These are phyloP conservation scores for Trichoderma parareesei DNA, from an alignment of 495 filamentous ascomycete genomes.

Conservation along the genomic window DNA sequence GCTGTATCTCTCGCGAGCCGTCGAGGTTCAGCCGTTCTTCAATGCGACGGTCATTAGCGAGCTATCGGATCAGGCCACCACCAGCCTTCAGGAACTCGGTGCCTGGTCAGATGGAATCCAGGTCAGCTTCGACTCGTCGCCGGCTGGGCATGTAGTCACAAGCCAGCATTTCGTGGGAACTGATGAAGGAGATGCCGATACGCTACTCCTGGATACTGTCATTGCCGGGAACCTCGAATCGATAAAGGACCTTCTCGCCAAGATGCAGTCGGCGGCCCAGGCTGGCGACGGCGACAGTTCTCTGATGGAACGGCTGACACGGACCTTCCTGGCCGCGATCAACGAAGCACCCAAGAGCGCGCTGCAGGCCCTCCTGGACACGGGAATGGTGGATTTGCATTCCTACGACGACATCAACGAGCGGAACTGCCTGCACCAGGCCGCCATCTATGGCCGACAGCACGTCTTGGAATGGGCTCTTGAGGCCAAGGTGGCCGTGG, in stretches of 20 bases:
- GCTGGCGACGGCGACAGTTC: slow-evolving; percentile 33
- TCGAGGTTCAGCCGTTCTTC: slow-evolving; percentile 97
- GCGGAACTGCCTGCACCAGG: slow-evolving; percentile 90
- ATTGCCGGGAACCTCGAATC: slow-evolving; percentile 61
- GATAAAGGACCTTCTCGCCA: slow-evolving; percentile 40
- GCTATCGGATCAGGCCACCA: slow-evolving; percentile 91
- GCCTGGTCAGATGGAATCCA: slow-evolving; percentile 96
- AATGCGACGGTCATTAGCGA: slow-evolving; percentile 94
- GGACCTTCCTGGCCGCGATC: slow-evolving; percentile 81
- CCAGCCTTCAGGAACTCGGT: slow-evolving; percentile 81
- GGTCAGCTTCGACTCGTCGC: slow-evolving; percentile 62
- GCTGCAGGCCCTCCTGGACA: slow-evolving; percentile 66
- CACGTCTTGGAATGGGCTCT: slow-evolving; percentile 71
- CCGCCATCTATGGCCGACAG: slow-evolving; percentile 76
- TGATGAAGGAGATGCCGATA: slow-evolving; percentile 80
- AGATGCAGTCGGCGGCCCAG: slow-evolving; percentile 37
- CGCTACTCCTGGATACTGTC: slow-evolving; percentile 79
- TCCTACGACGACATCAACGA: slow-evolving; percentile 96
- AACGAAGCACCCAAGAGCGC: slow-evolving; percentile 75
- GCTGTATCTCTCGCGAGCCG: slow-evolving; percentile 87
- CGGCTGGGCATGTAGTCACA: slow-evolving; percentile 52
- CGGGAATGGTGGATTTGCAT: slow-evolving; percentile 73
- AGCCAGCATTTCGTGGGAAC: slow-evolving; percentile 55
- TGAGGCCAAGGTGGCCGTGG: slow-evolving; percentile 60
- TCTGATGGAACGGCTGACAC: slow-evolving; percentile 64